phyloP scores from a whole-genome alignment of 768 basidiomycete species.

The Sporobolomyces phaffii region DNA sequence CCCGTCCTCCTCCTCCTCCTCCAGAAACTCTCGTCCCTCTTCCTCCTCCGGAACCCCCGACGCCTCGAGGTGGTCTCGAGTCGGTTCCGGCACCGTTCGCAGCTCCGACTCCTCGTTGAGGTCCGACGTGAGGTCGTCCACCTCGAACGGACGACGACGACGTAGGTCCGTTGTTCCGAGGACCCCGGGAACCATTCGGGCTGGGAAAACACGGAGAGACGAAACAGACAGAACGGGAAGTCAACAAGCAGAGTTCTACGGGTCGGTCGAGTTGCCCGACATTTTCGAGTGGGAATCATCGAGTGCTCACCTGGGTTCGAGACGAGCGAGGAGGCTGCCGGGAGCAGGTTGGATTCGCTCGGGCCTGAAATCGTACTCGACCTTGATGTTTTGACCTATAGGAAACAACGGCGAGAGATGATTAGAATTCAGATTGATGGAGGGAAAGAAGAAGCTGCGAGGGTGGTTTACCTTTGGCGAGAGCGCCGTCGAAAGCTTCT shows the following conservation, averaged over 20 bases:
- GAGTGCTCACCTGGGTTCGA: slow-evolving; percentile 17
- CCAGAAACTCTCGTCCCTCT: slow-evolving; percentile 10
- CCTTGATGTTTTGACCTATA: slow-evolving; percentile 38
- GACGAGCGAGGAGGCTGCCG: slow-evolving; percentile 31
- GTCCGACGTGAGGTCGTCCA: slow-evolving; percentile 8
- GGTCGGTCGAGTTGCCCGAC: no score
- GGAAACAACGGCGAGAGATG: neutral
- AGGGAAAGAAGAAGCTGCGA: neutral
- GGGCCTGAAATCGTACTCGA: slow-evolving; percentile 34
- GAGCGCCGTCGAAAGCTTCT: slow-evolving; percentile 41
- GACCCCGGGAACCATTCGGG: neutral
- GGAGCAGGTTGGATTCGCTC: slow-evolving; percentile 1
- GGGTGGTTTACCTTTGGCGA: slow-evolving; percentile 38
- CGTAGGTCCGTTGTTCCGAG: neutral
- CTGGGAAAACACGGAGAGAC: neutral
- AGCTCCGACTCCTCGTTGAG: slow-evolving; percentile 7
- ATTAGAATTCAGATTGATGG: no score
- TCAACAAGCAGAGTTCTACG: no score
- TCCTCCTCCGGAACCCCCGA: no score
- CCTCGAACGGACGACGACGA: slow-evolving; percentile 1
- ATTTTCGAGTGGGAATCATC: neutral
- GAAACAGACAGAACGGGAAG: no score
- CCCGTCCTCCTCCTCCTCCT: neutral
- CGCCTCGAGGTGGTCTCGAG: neutral
- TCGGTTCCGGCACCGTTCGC: no score